These are phyloP conservation scores for Apiospora aurea DNA, from an alignment of 2,329 filamentous ascomycete species.

Conservation along the genomic window DNA sequence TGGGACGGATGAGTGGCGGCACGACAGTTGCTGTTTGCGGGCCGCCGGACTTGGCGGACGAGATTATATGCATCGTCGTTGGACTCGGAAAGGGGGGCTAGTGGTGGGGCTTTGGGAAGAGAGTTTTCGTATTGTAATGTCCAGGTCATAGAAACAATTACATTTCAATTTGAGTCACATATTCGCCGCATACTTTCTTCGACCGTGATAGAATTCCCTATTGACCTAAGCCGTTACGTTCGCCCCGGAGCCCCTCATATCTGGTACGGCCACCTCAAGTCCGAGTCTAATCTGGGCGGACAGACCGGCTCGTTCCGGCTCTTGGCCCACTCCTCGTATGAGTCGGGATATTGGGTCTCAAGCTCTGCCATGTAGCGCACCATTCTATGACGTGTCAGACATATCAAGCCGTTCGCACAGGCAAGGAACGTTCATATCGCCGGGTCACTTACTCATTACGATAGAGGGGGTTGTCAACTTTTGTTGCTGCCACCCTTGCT, in stretches of 20 bases:
- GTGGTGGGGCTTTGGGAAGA: not conserved
- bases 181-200: too few relatives aligned
- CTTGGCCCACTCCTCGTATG: slow-evolving; percentile 27
- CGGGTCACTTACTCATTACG: not conserved
- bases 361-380: slow-evolving; percentile 20
- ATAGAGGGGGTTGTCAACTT: not conserved
- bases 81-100: not conserved
- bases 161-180: too few relatives aligned
- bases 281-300: not conserved
- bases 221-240: too few relatives aligned
- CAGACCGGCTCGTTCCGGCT: not conserved
- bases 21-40: not conserved
- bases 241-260: not conserved
- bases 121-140: not conserved
- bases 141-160: not conserved
- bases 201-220: too few relatives aligned
- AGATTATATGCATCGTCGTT: not conserved
- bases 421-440: not conserved
- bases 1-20: not conserved
- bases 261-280: not conserved
- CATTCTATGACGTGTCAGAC: not conserved
- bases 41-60: not conserved
- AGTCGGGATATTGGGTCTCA: slow-evolving; percentile 15
- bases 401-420: not conserved
- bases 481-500: not conserved